Percentiles rank a stretch among this genome's conserved stretches.
phyloP scores from a whole-genome alignment of 805 yeast species.

The Nakazawaea sp. region DNA sequence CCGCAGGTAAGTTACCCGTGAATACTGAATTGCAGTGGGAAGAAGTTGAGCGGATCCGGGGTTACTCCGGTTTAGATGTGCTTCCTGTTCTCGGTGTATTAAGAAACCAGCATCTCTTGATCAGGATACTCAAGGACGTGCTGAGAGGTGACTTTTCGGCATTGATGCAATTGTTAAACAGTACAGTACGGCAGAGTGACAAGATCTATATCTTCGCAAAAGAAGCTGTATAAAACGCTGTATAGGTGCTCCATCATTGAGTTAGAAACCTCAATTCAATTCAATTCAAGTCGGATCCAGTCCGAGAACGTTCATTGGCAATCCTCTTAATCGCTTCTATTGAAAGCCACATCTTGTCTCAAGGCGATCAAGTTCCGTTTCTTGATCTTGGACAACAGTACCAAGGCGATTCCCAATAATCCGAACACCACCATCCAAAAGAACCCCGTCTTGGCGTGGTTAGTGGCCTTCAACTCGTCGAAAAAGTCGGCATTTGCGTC shows the following conservation, averaged over 20 bases:
- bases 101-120: conserved; percentile 9
- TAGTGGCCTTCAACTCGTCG: conserved; percentile 1
- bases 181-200: conserved; percentile 18
- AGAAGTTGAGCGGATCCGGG: conserved; percentile 28
- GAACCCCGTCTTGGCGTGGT: neutral
- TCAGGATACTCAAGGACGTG: conserved; percentile 11
- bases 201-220: conserved; percentile 24
- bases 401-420: neutral
- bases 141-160: conserved; percentile 7
- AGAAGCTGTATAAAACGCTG: conserved; percentile 6
- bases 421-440: conserved; percentile 9
- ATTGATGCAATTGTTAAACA: conserved; percentile 14
- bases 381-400: neutral
- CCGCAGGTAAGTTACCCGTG: conserved; percentile 12
- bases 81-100: neutral
- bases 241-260: no score
- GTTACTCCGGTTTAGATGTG: conserved; percentile 33
- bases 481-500: conserved; percentile 5
- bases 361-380: neutral
- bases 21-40: conserved; percentile 33
- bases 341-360: conserved; percentile 1
- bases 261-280: no score
- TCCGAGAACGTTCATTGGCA: no score
- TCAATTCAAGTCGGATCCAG: no score
- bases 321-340: neutral